Evolutionary conservation across 2,329 filamentous ascomycete species (phyloP).

Genomic region (Trichoderma cornu-damae): DNA sequence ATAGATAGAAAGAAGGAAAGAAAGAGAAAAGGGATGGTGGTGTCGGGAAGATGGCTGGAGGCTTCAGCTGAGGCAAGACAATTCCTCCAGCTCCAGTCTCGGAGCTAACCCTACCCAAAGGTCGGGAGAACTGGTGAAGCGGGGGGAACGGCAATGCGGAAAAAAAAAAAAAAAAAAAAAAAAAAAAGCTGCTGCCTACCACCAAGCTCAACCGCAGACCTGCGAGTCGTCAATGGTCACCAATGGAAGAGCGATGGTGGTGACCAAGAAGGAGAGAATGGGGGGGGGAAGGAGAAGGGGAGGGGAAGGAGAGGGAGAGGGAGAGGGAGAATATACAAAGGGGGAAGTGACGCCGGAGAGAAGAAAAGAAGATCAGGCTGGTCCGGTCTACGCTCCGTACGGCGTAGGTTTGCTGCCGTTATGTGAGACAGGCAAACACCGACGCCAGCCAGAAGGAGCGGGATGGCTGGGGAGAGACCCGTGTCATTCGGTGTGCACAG

Average conservation of each 20-base stretch:
- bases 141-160: no score
- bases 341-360: background rate
- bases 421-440: slow-evolving; percentile 8
- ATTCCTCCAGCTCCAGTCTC: background rate
- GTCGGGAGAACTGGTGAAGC: slow-evolving; percentile 3
- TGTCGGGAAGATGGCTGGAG: background rate
- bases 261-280: background rate
- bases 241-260: background rate
- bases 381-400: background rate
- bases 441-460: background rate
- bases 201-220: background rate
- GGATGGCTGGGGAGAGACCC: slow-evolving; percentile 9
- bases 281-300: background rate
- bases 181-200: background rate
- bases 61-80: slow-evolving; percentile 15
- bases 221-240: background rate
- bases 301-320: background rate
- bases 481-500: slow-evolving; percentile 1
- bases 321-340: background rate
- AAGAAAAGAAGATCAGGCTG: background rate
- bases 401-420: background rate
- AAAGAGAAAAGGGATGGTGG: slow-evolving; percentile 1
- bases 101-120: background rate
- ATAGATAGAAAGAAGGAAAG: no score
- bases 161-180: background rate